Percentiles rank a stretch among this genome's conserved stretches.
Conservation (phyloP, 73 alveolate genomes). For the Blepharisma japonicum region DNA sequence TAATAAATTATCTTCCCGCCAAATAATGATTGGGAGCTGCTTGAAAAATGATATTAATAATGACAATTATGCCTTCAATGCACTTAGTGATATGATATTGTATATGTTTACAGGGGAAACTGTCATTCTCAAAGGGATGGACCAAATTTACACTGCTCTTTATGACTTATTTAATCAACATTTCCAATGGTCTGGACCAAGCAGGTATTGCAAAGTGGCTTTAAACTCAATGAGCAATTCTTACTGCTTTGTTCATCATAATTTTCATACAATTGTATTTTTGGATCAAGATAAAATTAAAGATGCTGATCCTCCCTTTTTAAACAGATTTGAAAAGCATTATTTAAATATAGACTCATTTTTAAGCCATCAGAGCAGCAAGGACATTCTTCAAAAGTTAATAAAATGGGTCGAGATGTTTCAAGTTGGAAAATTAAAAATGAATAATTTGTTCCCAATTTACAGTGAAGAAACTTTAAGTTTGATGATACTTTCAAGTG, state of each 20-base stretch:
- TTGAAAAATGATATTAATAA: not conserved
- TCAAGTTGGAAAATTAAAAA: not conserved
- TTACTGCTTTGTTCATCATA: not conserved
- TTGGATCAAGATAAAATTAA: not conserved
- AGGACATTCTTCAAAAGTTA: not conserved
- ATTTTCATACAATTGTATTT: not conserved
- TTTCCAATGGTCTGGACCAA: not conserved
- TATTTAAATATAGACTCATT: not conserved
- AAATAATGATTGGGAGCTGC: not conserved
- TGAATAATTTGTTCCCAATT: not conserved
- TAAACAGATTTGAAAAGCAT: not conserved
- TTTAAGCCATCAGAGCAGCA: not conserved
- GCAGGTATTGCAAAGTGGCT: not conserved
- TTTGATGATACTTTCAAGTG: not conserved
- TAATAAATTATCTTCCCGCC: too few species aligned
- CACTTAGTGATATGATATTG: not conserved
- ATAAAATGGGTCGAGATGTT: not conserved
- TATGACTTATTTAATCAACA: not conserved
- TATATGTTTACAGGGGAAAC: not conserved
- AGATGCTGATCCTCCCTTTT: not conserved
- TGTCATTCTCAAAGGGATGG: not conserved
- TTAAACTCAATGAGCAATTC: not conserved
- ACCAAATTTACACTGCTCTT: not conserved
- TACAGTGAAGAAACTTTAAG: conserved; percentile 10
- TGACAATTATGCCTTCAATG: not conserved